Evolutionary conservation across 1,284 basidiomycete species (phyloP).

Genomic region (Fomitopsis palustris): DNA sequence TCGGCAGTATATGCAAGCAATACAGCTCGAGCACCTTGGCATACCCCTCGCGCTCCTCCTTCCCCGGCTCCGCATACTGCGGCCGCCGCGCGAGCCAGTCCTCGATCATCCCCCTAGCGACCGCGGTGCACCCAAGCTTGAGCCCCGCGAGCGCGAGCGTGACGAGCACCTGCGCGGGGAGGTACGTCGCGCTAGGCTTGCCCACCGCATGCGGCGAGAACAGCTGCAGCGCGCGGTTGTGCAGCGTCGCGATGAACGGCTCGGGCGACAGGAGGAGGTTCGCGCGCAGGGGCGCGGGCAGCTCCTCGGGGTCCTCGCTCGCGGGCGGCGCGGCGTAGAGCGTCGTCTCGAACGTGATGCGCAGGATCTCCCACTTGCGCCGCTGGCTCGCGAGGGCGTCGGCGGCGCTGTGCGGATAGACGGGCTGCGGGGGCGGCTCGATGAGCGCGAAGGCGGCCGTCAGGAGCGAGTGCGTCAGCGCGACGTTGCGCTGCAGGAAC

Average conservation of each 20-base stretch:
- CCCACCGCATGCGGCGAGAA: conserved; percentile 47
- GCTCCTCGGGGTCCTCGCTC: conserved; percentile 32
- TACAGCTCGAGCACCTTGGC: conserved; percentile 73
- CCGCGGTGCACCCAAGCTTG: conserved; percentile 56
- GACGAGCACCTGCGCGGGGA: conserved; percentile 65
- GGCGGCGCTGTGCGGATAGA: conserved; percentile 4
- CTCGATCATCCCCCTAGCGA: conserved; percentile 64
- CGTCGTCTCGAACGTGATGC: conserved; percentile 76
- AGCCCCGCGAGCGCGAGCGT: conserved; percentile 68
- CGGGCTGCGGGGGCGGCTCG: conserved; percentile 38
- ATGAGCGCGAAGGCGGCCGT: conserved; percentile 65
- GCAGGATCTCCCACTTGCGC: conserved; percentile 79
- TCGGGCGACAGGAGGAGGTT: conserved; percentile 56
- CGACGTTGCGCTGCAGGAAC: conserved; percentile 67
- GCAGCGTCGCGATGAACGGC: conserved; percentile 50
- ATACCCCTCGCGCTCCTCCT: conserved; percentile 50
- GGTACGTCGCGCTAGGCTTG: conserved; percentile 45
- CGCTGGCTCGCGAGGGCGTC: conserved; percentile 53
- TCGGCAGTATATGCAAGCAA: conserved; percentile 65
- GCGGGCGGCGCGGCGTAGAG: conserved; percentile 55
- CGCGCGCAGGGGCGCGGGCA: conserved; percentile 49
- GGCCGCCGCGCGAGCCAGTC: conserved; percentile 63
- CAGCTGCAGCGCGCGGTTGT: conserved; percentile 60
- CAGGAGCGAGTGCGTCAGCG: conserved; percentile 59
- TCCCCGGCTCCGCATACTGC: conserved; percentile 19